Evolutionary conservation across 1,284 basidiomycete species (phyloP).

Genomic region (Gomphus bonarii): DNA sequence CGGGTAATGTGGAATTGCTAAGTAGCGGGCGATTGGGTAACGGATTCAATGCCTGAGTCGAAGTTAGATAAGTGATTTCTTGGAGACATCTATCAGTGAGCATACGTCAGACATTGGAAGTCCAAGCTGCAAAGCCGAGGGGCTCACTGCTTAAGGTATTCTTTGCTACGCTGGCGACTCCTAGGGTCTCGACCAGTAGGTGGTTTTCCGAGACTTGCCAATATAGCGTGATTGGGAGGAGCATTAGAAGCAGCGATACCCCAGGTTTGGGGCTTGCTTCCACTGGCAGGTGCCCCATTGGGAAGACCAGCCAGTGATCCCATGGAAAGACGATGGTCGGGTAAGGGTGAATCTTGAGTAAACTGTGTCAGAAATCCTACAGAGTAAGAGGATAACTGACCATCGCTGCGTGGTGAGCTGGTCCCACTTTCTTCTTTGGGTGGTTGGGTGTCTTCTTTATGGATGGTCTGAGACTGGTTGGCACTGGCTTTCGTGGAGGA

Average conservation of each 20-base stretch:
- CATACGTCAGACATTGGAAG: background rate
- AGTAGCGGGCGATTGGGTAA: slow-evolving; percentile 77
- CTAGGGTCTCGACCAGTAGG: slow-evolving; percentile 82
- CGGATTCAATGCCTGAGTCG: slow-evolving; percentile 93
- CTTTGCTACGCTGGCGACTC: slow-evolving; percentile 86
- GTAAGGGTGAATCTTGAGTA: slow-evolving; percentile 55
- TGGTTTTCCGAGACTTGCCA: slow-evolving; percentile 53
- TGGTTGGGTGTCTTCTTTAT: slow-evolving; percentile 53
- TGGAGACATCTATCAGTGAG: slow-evolving; percentile 68
- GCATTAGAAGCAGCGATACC: slow-evolving; percentile 29
- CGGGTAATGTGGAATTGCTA: slow-evolving; percentile 51
- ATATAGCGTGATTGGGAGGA: slow-evolving; percentile 29
- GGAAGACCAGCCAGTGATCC: slow-evolving; percentile 23
- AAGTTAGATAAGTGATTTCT: slow-evolving; percentile 96
- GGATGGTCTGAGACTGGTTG: slow-evolving; percentile 44
- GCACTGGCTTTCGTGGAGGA: slow-evolving; percentile 50
- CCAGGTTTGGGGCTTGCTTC: slow-evolving; percentile 47
- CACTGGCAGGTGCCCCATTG: slow-evolving; percentile 39
- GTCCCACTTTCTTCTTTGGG: slow-evolving; percentile 70
- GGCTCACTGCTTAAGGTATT: slow-evolving; percentile 92
- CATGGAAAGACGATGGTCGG: slow-evolving; percentile 41
- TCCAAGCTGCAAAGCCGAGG: slow-evolving; percentile 12
- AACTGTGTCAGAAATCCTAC: slow-evolving; percentile 7
- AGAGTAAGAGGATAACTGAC: slow-evolving; percentile 11
- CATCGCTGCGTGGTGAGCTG: slow-evolving; percentile 68